Conservation (phyloP, 345 rosid genomes). For the Eucalyptus dawsonii region DNA sequence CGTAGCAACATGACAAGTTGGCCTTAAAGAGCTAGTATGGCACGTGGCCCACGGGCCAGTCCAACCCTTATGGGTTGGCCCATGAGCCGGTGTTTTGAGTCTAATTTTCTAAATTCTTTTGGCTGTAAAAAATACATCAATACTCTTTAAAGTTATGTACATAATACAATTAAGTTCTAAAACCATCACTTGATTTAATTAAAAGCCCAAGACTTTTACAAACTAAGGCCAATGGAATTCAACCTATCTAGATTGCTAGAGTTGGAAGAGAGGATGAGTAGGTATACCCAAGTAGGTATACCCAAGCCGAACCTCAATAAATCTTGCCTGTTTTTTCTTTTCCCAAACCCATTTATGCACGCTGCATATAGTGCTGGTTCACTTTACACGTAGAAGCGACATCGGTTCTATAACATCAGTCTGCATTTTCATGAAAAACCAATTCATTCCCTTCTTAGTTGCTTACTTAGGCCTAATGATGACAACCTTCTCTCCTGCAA, state of each 20-base stretch:
- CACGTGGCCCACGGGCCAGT: background rate
- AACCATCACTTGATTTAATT: background rate
- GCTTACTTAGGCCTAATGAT: background rate
- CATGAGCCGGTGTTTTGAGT: background rate
- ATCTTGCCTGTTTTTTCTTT: background rate
- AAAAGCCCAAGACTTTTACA: background rate
- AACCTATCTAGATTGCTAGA: accelerated
- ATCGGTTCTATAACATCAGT: background rate
- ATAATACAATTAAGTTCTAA: accelerated
- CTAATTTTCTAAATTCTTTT: background rate
- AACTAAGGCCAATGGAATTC: background rate
- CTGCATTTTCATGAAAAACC: background rate
- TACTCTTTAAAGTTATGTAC: background rate
- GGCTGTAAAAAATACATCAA: accelerated
- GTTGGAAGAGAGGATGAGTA: background rate
- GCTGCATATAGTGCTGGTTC: background rate
- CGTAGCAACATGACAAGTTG: background rate
- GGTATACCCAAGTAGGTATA: accelerated
- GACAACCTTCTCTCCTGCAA: background rate
- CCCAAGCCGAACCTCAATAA: accelerated
- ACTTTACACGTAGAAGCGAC: background rate
- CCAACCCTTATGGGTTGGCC: background rate
- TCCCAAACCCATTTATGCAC: background rate
- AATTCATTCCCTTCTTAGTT: background rate
- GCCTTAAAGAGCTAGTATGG: background rate